Conservation (phyloP, 495 filamentous ascomycete genomes). For the Xylaria scruposa region DNA sequence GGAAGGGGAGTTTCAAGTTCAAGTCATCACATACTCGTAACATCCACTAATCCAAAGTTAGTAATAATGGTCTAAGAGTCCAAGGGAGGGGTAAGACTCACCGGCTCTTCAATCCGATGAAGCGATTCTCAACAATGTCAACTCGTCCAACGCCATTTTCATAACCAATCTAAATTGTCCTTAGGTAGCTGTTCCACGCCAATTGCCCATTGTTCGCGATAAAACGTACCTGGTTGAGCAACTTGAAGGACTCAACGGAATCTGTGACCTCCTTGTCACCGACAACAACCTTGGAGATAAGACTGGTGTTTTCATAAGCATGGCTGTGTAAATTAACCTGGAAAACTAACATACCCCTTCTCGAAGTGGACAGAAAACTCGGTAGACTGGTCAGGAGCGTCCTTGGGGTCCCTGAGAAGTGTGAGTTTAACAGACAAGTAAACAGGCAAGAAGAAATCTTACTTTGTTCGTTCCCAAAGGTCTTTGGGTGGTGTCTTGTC, state of each 20-base stretch:
- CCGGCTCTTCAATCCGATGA: conserved; percentile 59
- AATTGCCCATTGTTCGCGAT: conserved; percentile 7
- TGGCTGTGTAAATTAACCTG: conserved; percentile 15
- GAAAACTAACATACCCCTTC: conserved; percentile 60
- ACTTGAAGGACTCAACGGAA: conserved; percentile 78
- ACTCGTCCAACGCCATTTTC: conserved; percentile 83
- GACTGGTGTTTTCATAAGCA: conserved; percentile 31
- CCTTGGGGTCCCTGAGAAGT: conserved; percentile 64
- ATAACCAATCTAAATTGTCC: conserved; percentile 62
- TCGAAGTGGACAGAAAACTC: conserved; percentile 83
- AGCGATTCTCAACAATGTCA: conserved; percentile 92
- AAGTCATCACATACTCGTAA: conserved; percentile 15
- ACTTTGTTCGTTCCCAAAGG: conserved; percentile 80
- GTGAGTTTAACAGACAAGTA: conserved; percentile 13
- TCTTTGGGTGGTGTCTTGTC: conserved; percentile 70
- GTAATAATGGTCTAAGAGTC: conserved; percentile 11
- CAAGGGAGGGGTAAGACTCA: conserved; percentile 4
- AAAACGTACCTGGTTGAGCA: conserved; percentile 62
- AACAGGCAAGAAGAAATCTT: conserved; percentile 12
- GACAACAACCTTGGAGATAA: conserved; percentile 69
- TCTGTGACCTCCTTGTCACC: conserved; percentile 73
- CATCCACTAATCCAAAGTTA: conserved; percentile 12
- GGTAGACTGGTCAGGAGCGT: conserved; percentile 76
- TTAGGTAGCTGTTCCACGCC: conserved; percentile 7
- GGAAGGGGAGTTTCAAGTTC: conserved; percentile 10